phyloP scores from a whole-genome alignment of 2,329 filamentous ascomycete genomes.

The Coniochaeta sp. region DNA sequence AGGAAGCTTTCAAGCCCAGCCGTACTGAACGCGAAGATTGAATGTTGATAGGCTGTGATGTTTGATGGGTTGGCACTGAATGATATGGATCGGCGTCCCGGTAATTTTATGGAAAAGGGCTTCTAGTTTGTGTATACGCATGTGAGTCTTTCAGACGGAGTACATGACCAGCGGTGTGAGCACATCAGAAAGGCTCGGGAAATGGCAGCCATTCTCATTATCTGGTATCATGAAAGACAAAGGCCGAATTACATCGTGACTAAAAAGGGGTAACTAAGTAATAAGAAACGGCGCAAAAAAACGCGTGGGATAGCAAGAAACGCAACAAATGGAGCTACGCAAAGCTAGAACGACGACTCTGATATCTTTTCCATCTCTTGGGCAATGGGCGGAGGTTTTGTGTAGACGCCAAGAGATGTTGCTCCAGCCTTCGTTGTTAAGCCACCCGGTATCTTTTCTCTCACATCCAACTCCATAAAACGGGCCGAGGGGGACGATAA shows the following conservation, averaged over 20 bases:
- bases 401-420: neutral
- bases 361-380: slow-evolving; percentile 1
- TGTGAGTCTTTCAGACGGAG: neutral
- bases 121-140: too few species aligned
- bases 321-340: slow-evolving; percentile 8
- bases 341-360: neutral
- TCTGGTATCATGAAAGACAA: slow-evolving; percentile 42
- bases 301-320: slow-evolving; percentile 14
- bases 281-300: slow-evolving; percentile 19
- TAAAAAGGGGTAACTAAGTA: slow-evolving; percentile 26
- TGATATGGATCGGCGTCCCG: neutral
- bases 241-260: slow-evolving; percentile 38
- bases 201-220: slow-evolving; percentile 28
- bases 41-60: too few species aligned
- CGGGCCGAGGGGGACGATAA: neutral
- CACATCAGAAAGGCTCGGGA: neutral
- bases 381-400: neutral
- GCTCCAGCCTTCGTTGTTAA: neutral
- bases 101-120: too few species aligned
- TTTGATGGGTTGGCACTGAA: too few species aligned
- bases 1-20: slow-evolving; percentile 9
- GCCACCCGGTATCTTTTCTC: neutral
- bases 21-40: too few species aligned
- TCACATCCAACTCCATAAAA: neutral
- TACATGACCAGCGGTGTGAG: neutral